Conservation (phyloP, 768 basidiomycete species). For the Mycena haematopus region DNA sequence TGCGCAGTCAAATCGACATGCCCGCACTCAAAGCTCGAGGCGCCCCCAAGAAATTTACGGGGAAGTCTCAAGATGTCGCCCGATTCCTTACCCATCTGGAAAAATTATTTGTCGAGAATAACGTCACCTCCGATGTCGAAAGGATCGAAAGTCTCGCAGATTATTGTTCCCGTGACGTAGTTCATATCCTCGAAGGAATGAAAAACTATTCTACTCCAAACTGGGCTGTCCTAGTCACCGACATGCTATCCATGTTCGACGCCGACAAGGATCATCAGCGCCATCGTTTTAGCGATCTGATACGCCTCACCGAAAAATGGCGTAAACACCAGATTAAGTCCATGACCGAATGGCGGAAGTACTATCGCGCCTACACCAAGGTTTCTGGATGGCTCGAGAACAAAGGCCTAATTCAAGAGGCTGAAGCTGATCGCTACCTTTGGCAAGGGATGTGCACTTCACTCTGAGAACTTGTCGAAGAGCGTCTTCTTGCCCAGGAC, state of each 20-base stretch:
- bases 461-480: neutral
- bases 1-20: no score
- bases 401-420: neutral
- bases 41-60: neutral
- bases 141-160: neutral
- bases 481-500: neutral
- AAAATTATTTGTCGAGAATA: neutral
- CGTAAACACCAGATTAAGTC: neutral
- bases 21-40: no score
- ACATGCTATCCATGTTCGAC: neutral
- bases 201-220: neutral
- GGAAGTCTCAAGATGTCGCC: neutral
- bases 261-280: neutral
- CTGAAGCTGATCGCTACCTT: neutral
- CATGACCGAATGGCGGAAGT: neutral
- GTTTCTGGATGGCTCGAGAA: neutral
- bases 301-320: neutral
- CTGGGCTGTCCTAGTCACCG: neutral
- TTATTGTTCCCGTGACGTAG: conserved; percentile 1
- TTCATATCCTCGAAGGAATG: conserved; percentile 3
- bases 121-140: neutral
- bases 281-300: neutral
- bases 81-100: neutral
- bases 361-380: neutral
- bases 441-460: neutral